These are phyloP conservation scores for Kazachstania sp. DNA, from an alignment of 1,139 yeast species.

Conservation along the genomic window DNA sequence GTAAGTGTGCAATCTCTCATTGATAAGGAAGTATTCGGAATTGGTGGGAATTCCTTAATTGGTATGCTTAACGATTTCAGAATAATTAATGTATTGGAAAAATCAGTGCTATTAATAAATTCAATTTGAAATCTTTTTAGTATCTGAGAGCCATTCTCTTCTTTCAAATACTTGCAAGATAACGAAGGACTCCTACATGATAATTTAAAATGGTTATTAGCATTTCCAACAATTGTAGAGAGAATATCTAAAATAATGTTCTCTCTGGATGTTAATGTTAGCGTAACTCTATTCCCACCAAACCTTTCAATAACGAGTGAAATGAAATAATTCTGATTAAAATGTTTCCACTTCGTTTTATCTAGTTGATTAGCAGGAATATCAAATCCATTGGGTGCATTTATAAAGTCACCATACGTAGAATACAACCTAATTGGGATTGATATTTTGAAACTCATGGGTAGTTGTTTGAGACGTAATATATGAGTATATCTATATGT, in stretches of 20 bases:
- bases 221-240: constrained; percentile 4
- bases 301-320: background rate
- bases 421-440: constrained; percentile 11
- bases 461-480: too few relatives aligned
- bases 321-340: constrained; percentile 3
- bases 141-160: constrained; percentile 1
- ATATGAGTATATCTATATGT: too few relatives aligned
- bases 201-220: constrained; percentile 13
- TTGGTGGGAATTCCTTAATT: constrained; percentile 6
- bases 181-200: constrained; percentile 20
- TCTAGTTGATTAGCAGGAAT: constrained; percentile 10
- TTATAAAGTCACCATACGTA: constrained; percentile 12
- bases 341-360: constrained; percentile 19
- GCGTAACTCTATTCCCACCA: background rate
- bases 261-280: background rate
- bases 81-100: constrained; percentile 7
- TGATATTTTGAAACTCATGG: background rate
- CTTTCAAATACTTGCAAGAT: constrained; percentile 22
- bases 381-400: constrained; percentile 20
- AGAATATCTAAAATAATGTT: constrained; percentile 3
- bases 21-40: too few relatives aligned
- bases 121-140: constrained; percentile 23
- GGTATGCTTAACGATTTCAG: constrained; percentile 12
- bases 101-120: constrained; percentile 13
- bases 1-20: background rate